These are phyloP conservation scores for Dictyostelium purpureum DNA, from an alignment of 78 protist species.

Conservation along the genomic window DNA sequence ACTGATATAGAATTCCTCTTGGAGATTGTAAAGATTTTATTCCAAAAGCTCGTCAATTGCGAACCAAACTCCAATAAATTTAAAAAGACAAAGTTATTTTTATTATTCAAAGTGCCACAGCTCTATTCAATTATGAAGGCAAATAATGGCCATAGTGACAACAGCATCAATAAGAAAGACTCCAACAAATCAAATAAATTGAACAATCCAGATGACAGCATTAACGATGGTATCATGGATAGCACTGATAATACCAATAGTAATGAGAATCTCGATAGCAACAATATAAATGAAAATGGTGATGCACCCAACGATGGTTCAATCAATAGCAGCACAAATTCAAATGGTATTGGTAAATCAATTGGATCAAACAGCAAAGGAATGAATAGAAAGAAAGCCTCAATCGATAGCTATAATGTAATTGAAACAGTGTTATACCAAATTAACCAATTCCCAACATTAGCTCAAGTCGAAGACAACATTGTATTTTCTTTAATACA, in stretches of 20 bases:
- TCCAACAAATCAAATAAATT: neutral
- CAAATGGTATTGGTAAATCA: neutral
- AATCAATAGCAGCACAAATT: neutral
- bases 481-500: slow-evolving; percentile 7
- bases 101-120: slow-evolving; percentile 23
- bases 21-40: neutral
- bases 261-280: neutral
- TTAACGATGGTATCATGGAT: neutral
- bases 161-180: neutral
- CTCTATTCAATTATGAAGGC: slow-evolving; percentile 1
- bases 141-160: neutral
- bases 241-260: neutral
- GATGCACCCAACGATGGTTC: neutral
- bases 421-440: neutral
- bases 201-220: neutral
- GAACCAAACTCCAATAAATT: slow-evolving; percentile 3
- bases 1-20: neutral
- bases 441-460: neutral
- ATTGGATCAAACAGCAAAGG: no score
- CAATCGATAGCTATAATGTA: no score
- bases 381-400: no score
- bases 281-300: neutral
- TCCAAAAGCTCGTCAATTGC: neutral
- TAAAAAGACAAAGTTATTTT: neutral
- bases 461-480: neutral